A percentile compares a stretch with the other conserved stretches of the same genome.
Conservation (phyloP, 768 basidiomycete species). For the Tricholoma terreum region DNA sequence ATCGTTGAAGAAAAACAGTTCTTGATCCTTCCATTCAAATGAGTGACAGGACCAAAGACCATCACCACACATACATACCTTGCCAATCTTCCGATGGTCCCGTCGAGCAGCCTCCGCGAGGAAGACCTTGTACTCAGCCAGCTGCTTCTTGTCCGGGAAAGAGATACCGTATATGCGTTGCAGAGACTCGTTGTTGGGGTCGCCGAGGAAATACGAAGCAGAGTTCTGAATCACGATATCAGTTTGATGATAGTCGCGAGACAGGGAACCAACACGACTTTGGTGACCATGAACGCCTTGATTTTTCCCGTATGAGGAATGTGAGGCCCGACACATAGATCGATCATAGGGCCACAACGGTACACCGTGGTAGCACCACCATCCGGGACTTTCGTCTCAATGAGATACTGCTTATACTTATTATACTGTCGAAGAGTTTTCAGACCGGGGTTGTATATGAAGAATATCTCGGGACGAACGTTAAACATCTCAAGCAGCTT, state of each 20-base stretch:
- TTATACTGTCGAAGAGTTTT: constrained; percentile 72
- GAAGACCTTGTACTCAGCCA: constrained; percentile 93
- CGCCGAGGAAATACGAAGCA: constrained; percentile 96
- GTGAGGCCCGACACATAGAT: constrained; percentile 95
- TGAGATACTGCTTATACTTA: constrained; percentile 96
- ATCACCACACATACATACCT: constrained; percentile 36
- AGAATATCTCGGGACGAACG: constrained; percentile 44
- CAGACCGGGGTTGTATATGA: not conserved
- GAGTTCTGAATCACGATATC: constrained; percentile 64
- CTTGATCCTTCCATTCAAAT: constrained; percentile 68
- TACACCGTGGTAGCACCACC: constrained; percentile 97
- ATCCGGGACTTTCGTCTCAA: constrained; percentile 93
- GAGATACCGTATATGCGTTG: constrained; percentile 98
- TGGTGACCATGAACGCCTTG: constrained; percentile 96
- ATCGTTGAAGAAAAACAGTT: constrained; percentile 98
- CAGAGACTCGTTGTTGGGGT: constrained; percentile 87
- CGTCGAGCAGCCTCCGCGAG: constrained; percentile 97
- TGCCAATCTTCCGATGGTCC: constrained; percentile 95
- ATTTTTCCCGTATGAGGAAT: constrained; percentile 97
- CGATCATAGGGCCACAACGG: constrained; percentile 97
- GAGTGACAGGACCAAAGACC: not conserved
- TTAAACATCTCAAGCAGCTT: constrained; percentile 95
- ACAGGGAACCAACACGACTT: constrained; percentile 43
- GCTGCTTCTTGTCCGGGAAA: constrained; percentile 96
- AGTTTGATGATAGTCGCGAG: constrained; percentile 3